Conservation (phyloP, 106 monocot genomes). For the Platanthera zijinensis region DNA sequence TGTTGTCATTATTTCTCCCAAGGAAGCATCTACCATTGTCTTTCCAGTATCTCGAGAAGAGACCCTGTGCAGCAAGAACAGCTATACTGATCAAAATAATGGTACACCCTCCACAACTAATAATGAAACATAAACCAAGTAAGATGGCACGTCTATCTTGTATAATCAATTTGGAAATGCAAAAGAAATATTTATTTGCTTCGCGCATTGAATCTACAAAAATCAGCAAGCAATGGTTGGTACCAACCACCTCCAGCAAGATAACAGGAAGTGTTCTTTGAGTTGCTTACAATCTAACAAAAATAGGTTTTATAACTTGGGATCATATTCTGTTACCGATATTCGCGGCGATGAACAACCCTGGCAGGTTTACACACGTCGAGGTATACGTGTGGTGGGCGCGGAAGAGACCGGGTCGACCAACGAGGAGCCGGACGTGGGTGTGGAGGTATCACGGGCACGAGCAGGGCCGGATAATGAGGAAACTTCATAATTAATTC, state of each 20-base stretch:
- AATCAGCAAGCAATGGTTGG: background rate
- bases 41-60: constrained; percentile 99
- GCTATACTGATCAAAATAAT: background rate
- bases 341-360: background rate
- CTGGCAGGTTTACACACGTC: too few relatives aligned
- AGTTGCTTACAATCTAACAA: background rate
- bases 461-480: too few relatives aligned
- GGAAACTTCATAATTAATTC: too few relatives aligned
- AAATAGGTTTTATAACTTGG: constrained; percentile 1
- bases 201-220: background rate
- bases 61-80: constrained; percentile 26
- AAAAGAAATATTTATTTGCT: background rate
- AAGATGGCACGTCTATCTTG: background rate
- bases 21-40: constrained; percentile 99
- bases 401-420: too few relatives aligned
- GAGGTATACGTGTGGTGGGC: too few relatives aligned
- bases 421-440: too few relatives aligned
- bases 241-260: background rate
- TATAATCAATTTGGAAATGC: too few relatives aligned
- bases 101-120: background rate
- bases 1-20: constrained; percentile 99
- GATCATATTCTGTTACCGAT: background rate
- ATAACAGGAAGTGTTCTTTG: background rate
- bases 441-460: too few relatives aligned
- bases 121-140: background rate